phyloP scores from a whole-genome alignment of 805 yeast genomes.

The Yamadazyma takamatsuzukensis region DNA sequence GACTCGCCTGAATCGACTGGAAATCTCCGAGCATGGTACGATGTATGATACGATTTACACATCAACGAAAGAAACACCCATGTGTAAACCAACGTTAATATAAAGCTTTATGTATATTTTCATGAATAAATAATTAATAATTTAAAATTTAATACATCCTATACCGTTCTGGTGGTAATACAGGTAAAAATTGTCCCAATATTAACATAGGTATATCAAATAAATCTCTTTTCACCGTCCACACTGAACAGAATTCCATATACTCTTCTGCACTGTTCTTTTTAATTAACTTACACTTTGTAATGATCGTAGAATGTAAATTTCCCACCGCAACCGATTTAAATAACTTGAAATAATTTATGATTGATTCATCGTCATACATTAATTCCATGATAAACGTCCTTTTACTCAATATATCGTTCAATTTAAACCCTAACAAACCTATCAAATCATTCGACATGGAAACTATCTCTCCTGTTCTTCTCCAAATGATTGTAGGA shows the following conservation, averaged over 20 bases:
- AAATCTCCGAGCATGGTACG: too few species aligned
- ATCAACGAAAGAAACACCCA: too few species aligned
- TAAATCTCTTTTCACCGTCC: conserved; percentile 82
- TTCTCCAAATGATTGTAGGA: conserved; percentile 81
- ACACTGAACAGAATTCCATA: conserved; percentile 70
- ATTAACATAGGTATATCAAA: conserved; percentile 83
- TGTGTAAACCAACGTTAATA: too few species aligned
- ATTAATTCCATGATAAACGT: conserved; percentile 73
- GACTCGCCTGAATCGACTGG: too few species aligned
- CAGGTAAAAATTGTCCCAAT: conserved; percentile 76
- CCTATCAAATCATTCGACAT: conserved; percentile 72
- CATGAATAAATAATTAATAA: too few species aligned
- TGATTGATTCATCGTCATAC: conserved; percentile 69
- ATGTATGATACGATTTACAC: too few species aligned
- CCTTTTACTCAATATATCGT: conserved; percentile 55
- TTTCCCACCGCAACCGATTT: conserved; percentile 70
- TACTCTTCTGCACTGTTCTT: conserved; percentile 22
- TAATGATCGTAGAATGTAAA: conserved; percentile 48
- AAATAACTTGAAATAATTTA: conserved; percentile 69
- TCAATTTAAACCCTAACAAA: conserved; percentile 59
- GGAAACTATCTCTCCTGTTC: conserved; percentile 82
- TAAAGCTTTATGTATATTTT: too few species aligned
- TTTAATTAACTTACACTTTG: conserved; percentile 47
- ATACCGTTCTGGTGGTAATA: conserved; percentile 32
- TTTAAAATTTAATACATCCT: conserved; percentile 30